Evolutionary conservation across 768 basidiomycete genomes (phyloP).

Genomic region (Hygrophorus russula): DNA sequence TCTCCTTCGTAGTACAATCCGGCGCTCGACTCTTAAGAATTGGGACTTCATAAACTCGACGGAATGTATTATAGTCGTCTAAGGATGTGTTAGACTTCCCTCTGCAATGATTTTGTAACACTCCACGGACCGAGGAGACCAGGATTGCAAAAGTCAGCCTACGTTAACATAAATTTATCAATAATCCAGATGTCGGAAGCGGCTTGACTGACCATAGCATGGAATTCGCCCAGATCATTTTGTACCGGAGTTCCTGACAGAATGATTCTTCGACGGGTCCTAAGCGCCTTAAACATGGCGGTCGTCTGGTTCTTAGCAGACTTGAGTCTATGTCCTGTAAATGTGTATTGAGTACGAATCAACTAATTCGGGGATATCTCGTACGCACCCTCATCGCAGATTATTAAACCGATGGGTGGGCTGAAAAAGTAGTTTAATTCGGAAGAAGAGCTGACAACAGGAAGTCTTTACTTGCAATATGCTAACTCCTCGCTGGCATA

Average conservation of each 20-base stretch:
- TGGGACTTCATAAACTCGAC: conserved; percentile 74
- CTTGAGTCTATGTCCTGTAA: conserved; percentile 78
- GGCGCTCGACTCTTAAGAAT: conserved; percentile 82
- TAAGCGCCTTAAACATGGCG: conserved; percentile 70
- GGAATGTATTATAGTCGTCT: conserved; percentile 74
- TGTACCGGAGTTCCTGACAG: conserved; percentile 96
- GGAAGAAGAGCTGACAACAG: neutral
- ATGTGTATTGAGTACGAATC: neutral
- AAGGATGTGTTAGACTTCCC: conserved; percentile 1
- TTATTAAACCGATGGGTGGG: conserved; percentile 84
- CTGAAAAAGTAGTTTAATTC: conserved; percentile 22
- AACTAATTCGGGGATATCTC: neutral
- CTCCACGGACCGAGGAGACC: conserved; percentile 58
- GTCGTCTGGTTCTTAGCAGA: conserved; percentile 87
- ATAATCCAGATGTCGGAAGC: neutral
- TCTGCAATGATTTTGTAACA: neutral
- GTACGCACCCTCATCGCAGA: conserved; percentile 83
- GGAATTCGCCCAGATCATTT: conserved; percentile 92
- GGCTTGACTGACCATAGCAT: conserved; percentile 71
- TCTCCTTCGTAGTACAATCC: conserved; percentile 57
- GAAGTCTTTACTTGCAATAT: conserved; percentile 46
- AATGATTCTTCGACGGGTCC: conserved; percentile 71
- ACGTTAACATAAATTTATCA: too few relatives aligned
- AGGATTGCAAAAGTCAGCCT: conserved; percentile 94
- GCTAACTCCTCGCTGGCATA: conserved; percentile 38